Conservation (phyloP, 768 basidiomycete genomes). For the Chalciporus piperatus region DNA sequence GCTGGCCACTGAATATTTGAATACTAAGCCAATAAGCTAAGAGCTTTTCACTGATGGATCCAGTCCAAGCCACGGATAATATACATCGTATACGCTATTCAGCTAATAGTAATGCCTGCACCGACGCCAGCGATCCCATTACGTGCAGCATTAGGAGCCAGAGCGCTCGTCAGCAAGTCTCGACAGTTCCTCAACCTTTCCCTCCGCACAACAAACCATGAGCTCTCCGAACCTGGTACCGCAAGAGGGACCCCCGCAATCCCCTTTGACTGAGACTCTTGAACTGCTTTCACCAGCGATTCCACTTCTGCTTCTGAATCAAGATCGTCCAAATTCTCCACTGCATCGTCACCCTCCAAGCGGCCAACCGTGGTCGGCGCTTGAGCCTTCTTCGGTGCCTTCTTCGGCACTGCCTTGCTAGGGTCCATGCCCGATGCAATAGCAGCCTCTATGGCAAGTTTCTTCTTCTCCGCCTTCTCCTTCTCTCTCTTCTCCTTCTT, state of each 20-base stretch:
- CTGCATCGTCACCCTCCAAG: constrained; percentile 55
- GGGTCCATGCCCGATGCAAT: constrained; percentile 56
- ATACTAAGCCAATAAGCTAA: too few relatives aligned
- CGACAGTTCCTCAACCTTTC: constrained; percentile 59
- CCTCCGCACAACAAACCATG: constrained; percentile 79
- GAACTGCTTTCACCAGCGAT: constrained; percentile 61
- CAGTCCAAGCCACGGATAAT: not conserved
- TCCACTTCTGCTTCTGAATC: constrained; percentile 88
- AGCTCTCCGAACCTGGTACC: constrained; percentile 67
- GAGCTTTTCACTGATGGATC: too few relatives aligned
- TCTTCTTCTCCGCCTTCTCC: constrained; percentile 82
- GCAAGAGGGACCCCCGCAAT: constrained; percentile 65
- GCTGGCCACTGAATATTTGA: too few relatives aligned
- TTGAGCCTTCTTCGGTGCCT: constrained; percentile 61
- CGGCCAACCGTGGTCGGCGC: constrained; percentile 50
- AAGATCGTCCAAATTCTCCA: constrained; percentile 73
- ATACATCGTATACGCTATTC: not conserved
- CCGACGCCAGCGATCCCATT: constrained; percentile 18
- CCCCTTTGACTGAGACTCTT: constrained; percentile 53
- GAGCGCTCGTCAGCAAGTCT: constrained; percentile 54
- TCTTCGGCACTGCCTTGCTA: constrained; percentile 48
- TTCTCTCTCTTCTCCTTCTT: constrained; percentile 80
- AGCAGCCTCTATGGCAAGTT: constrained; percentile 65
- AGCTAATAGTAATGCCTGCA: constrained; percentile 22
- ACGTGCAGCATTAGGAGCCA: constrained; percentile 28